These are phyloP conservation scores for Cucumis cinereus DNA, from an alignment of 306 rosid genomes.

Conservation along the genomic window DNA sequence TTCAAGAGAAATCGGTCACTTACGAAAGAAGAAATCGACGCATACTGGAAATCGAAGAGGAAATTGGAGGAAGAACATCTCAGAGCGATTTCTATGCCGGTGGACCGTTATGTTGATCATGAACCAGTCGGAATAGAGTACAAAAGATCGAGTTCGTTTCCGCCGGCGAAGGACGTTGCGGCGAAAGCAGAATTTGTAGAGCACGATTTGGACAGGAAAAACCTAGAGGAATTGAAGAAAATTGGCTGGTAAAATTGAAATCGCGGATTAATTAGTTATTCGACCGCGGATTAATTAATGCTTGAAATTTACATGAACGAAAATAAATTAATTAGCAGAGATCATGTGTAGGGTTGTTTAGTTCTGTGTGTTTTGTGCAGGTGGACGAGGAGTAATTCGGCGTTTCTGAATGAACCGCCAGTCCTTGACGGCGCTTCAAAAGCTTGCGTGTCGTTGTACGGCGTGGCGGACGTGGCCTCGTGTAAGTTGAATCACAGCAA, in stretches of 20 bases:
- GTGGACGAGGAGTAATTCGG: conserved; percentile 87
- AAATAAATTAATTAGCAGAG: not conserved
- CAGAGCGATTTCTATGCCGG: conserved; percentile 25
- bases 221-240: conserved; percentile 28
- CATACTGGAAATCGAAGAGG: conserved; percentile 13
- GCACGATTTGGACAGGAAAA: conserved; percentile 13
- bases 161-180: not conserved
- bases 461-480: conserved; percentile 20
- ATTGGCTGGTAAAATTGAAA: conserved; percentile 36
- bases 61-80: conserved; percentile 35
- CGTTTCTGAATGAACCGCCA: conserved; percentile 83
- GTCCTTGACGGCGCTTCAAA: conserved; percentile 30
- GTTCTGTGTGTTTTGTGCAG: conserved; percentile 17
- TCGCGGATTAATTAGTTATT: not conserved
- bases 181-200: not conserved
- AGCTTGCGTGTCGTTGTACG: conserved; percentile 39
- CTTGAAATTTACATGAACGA: not conserved
- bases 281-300: too few relatives aligned
- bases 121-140: conserved; percentile 5
- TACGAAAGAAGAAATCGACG: conserved; percentile 25
- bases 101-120: conserved; percentile 8
- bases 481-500: not conserved
- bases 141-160: conserved; percentile 21
- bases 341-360: not conserved
- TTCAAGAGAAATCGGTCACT: conserved; percentile 40